Evolutionary conservation across 169 alveolate genomes (phyloP).

Genomic region (Sarcocystis neurona): DNA sequence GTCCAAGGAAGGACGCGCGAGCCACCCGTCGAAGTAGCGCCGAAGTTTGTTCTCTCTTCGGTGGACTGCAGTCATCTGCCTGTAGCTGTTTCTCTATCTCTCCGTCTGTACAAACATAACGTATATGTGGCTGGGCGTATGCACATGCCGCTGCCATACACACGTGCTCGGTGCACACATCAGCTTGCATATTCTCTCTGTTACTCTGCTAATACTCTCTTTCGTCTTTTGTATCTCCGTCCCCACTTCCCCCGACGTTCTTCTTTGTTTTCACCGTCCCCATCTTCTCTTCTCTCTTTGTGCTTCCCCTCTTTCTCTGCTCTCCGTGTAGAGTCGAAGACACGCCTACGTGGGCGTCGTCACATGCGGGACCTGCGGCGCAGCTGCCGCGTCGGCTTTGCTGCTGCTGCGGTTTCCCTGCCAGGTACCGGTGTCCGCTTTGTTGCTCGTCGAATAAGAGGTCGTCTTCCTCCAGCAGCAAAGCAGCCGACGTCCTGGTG

Average conservation of each 20-base stretch:
- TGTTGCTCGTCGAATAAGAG: neutral
- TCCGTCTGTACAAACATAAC: no score
- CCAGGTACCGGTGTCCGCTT: constrained; percentile 24
- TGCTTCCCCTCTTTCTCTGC: neutral
- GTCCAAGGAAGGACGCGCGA: no score
- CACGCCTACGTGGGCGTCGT: constrained; percentile 30
- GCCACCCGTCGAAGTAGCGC: no score
- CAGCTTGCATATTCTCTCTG: neutral
- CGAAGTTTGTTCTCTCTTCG: no score
- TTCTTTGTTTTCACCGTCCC: neutral
- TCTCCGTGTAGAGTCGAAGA: constrained; percentile 23
- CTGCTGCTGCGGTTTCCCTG: constrained; percentile 38
- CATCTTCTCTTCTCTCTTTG: neutral
- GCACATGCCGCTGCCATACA: no score
- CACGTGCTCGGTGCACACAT: no score
- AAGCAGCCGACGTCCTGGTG: no score
- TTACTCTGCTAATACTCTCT: neutral
- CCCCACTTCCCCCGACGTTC: neutral
- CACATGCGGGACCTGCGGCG: constrained; percentile 16
- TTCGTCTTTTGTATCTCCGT: neutral
- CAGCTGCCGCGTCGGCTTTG: constrained; percentile 36
- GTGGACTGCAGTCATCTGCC: no score
- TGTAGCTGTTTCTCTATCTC: no score
- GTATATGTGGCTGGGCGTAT: no score
- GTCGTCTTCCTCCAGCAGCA: neutral